Conservation (phyloP, 805 yeast species). For the Saturnispora dispora region DNA sequence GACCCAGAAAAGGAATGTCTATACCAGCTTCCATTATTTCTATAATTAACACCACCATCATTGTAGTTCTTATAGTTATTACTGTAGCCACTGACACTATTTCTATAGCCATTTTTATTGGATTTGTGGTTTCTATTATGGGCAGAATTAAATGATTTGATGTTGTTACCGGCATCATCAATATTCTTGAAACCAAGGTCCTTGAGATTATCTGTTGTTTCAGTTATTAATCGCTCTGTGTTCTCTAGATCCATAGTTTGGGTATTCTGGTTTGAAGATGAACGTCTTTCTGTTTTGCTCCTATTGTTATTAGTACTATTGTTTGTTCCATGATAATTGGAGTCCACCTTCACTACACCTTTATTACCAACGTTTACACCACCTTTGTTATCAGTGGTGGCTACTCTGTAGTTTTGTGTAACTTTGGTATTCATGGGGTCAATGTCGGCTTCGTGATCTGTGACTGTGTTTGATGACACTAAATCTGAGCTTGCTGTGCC, state of each 20-base stretch:
- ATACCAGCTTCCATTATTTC: conserved; percentile 1
- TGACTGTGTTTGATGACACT: not conserved
- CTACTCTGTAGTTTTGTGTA: not conserved
- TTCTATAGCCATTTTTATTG: not conserved
- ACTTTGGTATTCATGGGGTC: not conserved
- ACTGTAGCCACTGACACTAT: not conserved
- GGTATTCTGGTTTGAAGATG: not conserved
- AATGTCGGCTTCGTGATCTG: not conserved
- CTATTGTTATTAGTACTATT: not conserved
- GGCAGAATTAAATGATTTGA: not conserved
- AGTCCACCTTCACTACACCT: not conserved
- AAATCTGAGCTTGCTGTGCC: not conserved
- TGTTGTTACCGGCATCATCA: not conserved
- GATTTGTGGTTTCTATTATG: not conserved
- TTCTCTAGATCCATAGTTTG: not conserved
- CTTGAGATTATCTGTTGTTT: not conserved
- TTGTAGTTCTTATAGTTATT: not conserved
- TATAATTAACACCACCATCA: not conserved
- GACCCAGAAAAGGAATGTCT: conserved; percentile 3
- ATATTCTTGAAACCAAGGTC: not conserved
- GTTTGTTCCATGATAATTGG: not conserved
- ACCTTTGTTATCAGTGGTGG: not conserved
- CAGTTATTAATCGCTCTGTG: not conserved
- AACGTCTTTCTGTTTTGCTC: not conserved
- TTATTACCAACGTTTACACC: not conserved